Evolutionary conservation across 768 basidiomycete genomes (phyloP), one percentile per base, ranked within the genome.

Genomic region (Cyclocybe aegerita): DNA sequence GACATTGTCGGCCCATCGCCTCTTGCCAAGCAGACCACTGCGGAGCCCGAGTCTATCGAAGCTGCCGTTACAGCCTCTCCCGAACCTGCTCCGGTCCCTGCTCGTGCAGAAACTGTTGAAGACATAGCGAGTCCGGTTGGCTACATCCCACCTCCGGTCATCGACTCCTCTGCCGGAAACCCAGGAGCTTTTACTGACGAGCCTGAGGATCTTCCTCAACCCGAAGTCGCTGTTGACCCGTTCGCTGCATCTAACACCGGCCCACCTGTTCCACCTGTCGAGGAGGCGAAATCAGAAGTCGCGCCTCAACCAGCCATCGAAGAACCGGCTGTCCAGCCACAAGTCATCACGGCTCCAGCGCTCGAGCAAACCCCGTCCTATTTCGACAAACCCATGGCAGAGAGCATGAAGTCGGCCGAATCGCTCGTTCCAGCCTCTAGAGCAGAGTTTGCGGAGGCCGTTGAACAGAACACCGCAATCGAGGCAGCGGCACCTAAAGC

Each of bases 111-210:
- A 29, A 30, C 53, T 9, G 48, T 43, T 16, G 61, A 53, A 43
- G 59, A 48, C 1, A 47, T 43, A n/a, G 56, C 47, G 10, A 70
- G 65, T 36, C 67, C 67, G 0, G 59, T 49, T 14, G 72, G 58
- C 45, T 70, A 70, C 35, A 67, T 65, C 38, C 74, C 68, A 15
- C 79, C 72, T 31, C 76, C 64, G 8, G 59, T 73, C 43, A 53
- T 74, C 16, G 70, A 76, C 46, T 70, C 71, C 7, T 60, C 66
- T n/a, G 66, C 57, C 10, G 70, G 70, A 3, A 76, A 75, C 37
- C 78, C 76, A 7, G 77, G 77, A 4, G 78, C 77, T 7, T 76
- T 82, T 63, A 82, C 78, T 0, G 77, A 76, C 16, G 77, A 79
- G 43, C 70, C 74, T 3, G 81, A 82, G 37, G 71, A 71, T 6